These are phyloP conservation scores for Stereum hirsutum DNA, from an alignment of 1,284 basidiomycete genomes.

Conservation along the genomic window DNA sequence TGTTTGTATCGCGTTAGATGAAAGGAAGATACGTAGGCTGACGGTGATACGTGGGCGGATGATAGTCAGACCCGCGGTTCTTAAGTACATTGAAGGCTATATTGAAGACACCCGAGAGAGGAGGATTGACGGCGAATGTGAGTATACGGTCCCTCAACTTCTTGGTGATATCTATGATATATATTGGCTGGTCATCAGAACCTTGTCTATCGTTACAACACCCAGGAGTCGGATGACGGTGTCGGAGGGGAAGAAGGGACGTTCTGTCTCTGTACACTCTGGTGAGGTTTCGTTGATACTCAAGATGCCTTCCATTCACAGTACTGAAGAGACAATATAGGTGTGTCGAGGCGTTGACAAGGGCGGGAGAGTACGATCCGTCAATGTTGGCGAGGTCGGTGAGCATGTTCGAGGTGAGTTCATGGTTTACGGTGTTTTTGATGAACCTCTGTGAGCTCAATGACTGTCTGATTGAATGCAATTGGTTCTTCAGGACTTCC, in stretches of 20 bases:
- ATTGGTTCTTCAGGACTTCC: slow-evolving; percentile 44
- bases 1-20: too few species aligned
- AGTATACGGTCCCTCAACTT: slow-evolving; percentile 14
- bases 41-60: too few species aligned
- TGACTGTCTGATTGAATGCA: slow-evolving; percentile 1
- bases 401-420: slow-evolving; percentile 73
- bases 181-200: too few species aligned
- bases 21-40: too few species aligned
- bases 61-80: slow-evolving; percentile 79
- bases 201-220: slow-evolving; percentile 76
- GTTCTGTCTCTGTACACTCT: slow-evolving; percentile 73
- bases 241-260: slow-evolving; percentile 91
- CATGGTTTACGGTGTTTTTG: neutral
- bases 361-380: slow-evolving; percentile 73
- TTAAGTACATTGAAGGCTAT: slow-evolving; percentile 75
- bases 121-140: slow-evolving; percentile 83
- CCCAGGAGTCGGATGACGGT: slow-evolving; percentile 75
- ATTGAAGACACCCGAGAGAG: slow-evolving; percentile 76
- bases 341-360: slow-evolving; percentile 82
- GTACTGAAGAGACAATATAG: slow-evolving; percentile 26
- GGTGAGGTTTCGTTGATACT: slow-evolving; percentile 28
- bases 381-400: slow-evolving; percentile 61
- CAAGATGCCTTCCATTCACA: neutral
- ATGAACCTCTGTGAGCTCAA: neutral
- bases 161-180: too few species aligned